Conservation (phyloP, 192 early-diverging fungal genomes). For the Coemansia sp. region DNA sequence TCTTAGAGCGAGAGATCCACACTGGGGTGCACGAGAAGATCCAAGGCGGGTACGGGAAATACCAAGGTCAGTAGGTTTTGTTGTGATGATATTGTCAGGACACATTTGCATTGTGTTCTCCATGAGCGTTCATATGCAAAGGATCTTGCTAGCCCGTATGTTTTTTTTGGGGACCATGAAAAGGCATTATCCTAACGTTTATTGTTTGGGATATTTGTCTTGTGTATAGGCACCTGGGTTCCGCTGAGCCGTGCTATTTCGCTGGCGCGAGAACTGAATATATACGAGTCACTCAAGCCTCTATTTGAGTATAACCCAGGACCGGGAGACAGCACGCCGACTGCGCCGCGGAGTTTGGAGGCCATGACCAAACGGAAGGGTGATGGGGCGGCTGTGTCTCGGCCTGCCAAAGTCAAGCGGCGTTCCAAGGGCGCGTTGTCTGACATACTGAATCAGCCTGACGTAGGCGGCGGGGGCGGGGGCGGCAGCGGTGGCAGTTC, state of each 20-base stretch:
- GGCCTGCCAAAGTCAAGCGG: slow-evolving; percentile 6
- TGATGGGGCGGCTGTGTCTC: neutral
- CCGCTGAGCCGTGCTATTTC: slow-evolving; percentile 42
- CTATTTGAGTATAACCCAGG: slow-evolving; percentile 50
- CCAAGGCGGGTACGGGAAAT: slow-evolving; percentile 95
- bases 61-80: slow-evolving; percentile 65
- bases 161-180: neutral
- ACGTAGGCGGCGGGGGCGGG: neutral
- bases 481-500: neutral
- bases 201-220: neutral
- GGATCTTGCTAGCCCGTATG: neutral
- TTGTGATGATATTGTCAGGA: neutral
- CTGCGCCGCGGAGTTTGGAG: slow-evolving; percentile 53
- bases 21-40: slow-evolving; percentile 87
- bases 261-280: slow-evolving; percentile 36
- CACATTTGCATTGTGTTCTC: neutral
- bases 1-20: slow-evolving; percentile 84
- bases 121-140: neutral
- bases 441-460: slow-evolving; percentile 3
- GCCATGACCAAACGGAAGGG: slow-evolving; percentile 50
- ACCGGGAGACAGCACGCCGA: slow-evolving; percentile 43
- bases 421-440: slow-evolving; percentile 10
- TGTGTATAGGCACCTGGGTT: slow-evolving; percentile 53
- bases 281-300: slow-evolving; percentile 33
- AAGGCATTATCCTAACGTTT: slow-evolving; percentile 1